Percentiles rank a stretch among this genome's conserved stretches.
Evolutionary conservation across 2,329 filamentous ascomycete genomes (phyloP).

Genomic region (Tolypocladium pustulatum): DNA sequence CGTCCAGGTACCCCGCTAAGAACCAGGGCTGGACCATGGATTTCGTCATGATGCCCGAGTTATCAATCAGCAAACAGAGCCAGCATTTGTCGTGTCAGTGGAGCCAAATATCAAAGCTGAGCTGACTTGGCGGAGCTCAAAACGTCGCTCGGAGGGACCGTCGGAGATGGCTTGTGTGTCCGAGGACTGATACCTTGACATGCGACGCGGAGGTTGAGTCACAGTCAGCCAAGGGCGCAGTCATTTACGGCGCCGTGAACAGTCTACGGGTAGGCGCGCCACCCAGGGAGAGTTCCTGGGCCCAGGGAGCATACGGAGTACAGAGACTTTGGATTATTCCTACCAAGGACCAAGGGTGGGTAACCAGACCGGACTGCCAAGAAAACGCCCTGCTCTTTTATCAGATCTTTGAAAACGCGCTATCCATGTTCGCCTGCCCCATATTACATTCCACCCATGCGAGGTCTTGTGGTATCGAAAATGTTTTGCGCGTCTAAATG

Average conservation of each 20-base stretch:
- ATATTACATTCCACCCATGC: not conserved
- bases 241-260: not conserved
- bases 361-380: not conserved
- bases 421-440: not conserved
- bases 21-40: constrained; percentile 6
- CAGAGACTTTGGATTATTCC: not conserved
- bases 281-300: not conserved
- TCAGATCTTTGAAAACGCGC: not conserved
- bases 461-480: not conserved
- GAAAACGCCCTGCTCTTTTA: not conserved
- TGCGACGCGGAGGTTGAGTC: not conserved
- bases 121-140: constrained; percentile 4
- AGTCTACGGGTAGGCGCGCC: not conserved
- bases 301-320: not conserved
- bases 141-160: constrained; percentile 10
- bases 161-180: constrained; percentile 5
- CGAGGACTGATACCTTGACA: not conserved
- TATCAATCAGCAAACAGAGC: constrained; percentile 22
- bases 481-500: not conserved
- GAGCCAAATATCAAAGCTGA: constrained; percentile 6
- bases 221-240: not conserved
- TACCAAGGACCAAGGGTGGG: not conserved
- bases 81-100: constrained; percentile 9
- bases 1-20: constrained; percentile 9
- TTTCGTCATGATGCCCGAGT: constrained; percentile 7